These are phyloP conservation scores for Paracoccidioides brasiliensis DNA, from an alignment of 2,329 filamentous ascomycete species.

Conservation along the genomic window DNA sequence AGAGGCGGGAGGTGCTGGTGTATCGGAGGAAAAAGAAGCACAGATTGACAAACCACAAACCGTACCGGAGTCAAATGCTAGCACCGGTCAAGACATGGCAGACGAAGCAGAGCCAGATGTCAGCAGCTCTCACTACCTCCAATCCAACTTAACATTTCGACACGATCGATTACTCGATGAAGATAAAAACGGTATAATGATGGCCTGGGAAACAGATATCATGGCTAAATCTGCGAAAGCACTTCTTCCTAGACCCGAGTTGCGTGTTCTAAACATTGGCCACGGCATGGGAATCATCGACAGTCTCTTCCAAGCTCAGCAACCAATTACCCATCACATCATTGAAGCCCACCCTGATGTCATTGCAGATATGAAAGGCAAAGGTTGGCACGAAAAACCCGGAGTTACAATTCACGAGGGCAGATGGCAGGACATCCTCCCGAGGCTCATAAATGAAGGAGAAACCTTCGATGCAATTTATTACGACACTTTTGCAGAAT, in stretches of 20 bases:
- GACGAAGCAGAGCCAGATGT: constrained; percentile 29
- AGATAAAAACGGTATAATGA: constrained; percentile 77
- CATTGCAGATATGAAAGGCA: constrained; percentile 51
- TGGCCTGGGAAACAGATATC: constrained; percentile 81
- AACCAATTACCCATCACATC: constrained; percentile 63
- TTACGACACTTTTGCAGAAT: constrained; percentile 95
- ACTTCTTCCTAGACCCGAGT: constrained; percentile 47
- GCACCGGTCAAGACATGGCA: constrained; percentile 7
- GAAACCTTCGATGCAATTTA: constrained; percentile 78
- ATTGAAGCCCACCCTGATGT: constrained; percentile 75
- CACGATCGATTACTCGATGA: constrained; percentile 58
- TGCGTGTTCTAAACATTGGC: constrained; percentile 69
- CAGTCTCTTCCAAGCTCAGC: constrained; percentile 55
- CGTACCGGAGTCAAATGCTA: constrained; percentile 17
- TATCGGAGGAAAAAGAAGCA: constrained; percentile 24
- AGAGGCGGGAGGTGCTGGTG: constrained; percentile 21
- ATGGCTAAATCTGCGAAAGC: constrained; percentile 65
- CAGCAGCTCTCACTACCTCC: constrained; percentile 55
- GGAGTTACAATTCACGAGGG: constrained; percentile 52
- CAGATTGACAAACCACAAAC: constrained; percentile 8
- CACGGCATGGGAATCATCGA: constrained; percentile 90
- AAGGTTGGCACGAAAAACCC: constrained; percentile 54
- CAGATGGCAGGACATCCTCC: constrained; percentile 70
- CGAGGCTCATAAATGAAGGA: constrained; percentile 52
- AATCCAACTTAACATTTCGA: constrained; percentile 51